These are phyloP conservation scores for Helotiales sp. DNA, from an alignment of 2,329 filamentous ascomycete species.

Conservation along the genomic window DNA sequence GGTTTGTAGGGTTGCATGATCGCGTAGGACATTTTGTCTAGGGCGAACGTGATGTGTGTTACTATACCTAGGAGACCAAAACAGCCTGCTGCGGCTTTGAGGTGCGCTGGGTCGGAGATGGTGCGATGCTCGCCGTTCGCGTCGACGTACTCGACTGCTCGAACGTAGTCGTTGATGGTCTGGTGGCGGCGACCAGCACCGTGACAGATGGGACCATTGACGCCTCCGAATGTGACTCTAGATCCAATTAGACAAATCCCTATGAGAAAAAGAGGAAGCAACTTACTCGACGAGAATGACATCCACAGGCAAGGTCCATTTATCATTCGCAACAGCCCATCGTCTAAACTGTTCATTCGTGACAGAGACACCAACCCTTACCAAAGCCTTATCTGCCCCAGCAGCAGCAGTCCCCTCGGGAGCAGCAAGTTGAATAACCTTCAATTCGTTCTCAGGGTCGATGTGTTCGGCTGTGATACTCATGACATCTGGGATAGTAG, in stretches of 20 bases:
- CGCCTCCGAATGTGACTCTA: constrained; percentile 52
- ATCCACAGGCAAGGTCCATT: constrained; percentile 51
- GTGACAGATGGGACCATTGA: constrained; percentile 53
- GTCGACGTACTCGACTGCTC: constrained; percentile 54
- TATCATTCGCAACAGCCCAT: constrained; percentile 50
- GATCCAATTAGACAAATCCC: not conserved
- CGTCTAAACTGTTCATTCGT: constrained; percentile 53
- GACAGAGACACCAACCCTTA: constrained; percentile 50
- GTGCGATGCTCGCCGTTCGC: constrained; percentile 49
- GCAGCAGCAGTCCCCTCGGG: constrained; percentile 19
- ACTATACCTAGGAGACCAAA: constrained; percentile 55
- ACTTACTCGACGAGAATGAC: constrained; percentile 52
- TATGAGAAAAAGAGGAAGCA: not conserved
- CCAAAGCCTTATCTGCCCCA: constrained; percentile 43
- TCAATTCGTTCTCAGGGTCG: constrained; percentile 46
- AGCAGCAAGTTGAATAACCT: constrained; percentile 44
- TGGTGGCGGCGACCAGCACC: constrained; percentile 51
- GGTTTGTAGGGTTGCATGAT: constrained; percentile 51
- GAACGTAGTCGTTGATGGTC: constrained; percentile 52
- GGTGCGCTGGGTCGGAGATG: constrained; percentile 46
- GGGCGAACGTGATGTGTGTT: constrained; percentile 54
- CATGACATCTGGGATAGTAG: constrained; percentile 46
- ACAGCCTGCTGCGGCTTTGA: constrained; percentile 51
- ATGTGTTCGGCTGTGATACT: constrained; percentile 39
- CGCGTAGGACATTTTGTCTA: constrained; percentile 54